Base-by-base conservation (phyloP, 164 flowering plant species). In the Nymphaea thermarum region DNA sequence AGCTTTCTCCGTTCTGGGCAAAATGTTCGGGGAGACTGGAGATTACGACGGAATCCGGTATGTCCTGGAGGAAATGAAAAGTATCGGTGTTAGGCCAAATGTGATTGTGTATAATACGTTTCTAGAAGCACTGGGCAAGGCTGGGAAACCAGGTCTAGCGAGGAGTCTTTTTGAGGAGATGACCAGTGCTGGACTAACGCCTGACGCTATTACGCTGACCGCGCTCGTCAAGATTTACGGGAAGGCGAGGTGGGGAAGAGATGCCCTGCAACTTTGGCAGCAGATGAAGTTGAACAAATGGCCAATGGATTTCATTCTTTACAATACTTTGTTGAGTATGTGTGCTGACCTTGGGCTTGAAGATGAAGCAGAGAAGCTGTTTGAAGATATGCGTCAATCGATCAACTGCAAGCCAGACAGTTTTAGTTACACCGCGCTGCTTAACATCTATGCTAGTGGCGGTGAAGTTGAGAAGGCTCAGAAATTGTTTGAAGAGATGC, bases 291-390 rank as follows among this genome's bases (percentile, higher is more conserved):
- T 79, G 8, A 91, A 86, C 42, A 73, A 72, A 5, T 91, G 97
- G 99, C 93, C 92, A 0, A 80, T 85, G 87, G 98, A 94, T 76
- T 84, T 90, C 73, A 82, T 86, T 62, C 72, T 94, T 70, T 90
- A 83, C 57, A 91, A 94, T 62, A 85, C 99, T 36, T 75, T 94
- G 86, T 72, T 91, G 77, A 91, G 85, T 66, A 91, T 94, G 99
- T 94, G 97, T 77, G 99, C 99, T 8, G 97, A 91, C 78, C 81
- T 94, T 74, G 99, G 94, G 2, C 73, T 87, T 65, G 87, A 80
- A 71, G 93, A 91, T 71, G 97, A 94, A 68, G 99, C 92, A 2
- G 96, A 85, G 83, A 77, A 16, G 72, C 80, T 94, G n/a, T 94
- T 91, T 70, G 85, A 79, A 44, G 90, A 88, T 43, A 91, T 94